A percentile compares a stretch with the other conserved stretches of the same genome.
Conservation (phyloP, 202 grass and related monocot species). For the Zizania palustris region DNA sequence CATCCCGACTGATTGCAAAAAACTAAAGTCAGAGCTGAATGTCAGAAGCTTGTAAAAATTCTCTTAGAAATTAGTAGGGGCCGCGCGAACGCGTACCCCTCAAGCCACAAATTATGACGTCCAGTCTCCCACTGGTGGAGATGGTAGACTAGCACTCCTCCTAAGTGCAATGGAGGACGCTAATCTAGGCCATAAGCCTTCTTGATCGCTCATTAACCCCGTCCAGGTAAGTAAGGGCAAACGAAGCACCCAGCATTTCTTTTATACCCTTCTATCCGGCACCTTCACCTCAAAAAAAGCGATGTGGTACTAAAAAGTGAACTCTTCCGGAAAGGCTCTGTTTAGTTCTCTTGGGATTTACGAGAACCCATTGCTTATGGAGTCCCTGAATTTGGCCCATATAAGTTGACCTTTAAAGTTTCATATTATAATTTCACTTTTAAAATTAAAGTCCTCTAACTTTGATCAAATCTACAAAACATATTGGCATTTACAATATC, state of each 20-base stretch:
- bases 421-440: too few species aligned
- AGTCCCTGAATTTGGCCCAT: neutral
- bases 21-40: too few species aligned
- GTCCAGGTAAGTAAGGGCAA: slow-evolving; percentile 34
- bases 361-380: neutral
- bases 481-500: too few species aligned
- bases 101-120: slow-evolving; percentile 44
- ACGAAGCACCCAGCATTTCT: neutral
- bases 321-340: neutral
- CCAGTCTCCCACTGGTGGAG: slow-evolving; percentile 31
- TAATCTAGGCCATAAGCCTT: slow-evolving; percentile 23
- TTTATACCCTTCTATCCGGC: neutral
- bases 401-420: too few species aligned
- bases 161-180: slow-evolving; percentile 40
- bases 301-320: slow-evolving; percentile 15
- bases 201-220: slow-evolving; percentile 21
- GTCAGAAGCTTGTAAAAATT: too few species aligned
- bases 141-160: slow-evolving; percentile 29
- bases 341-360: too few species aligned
- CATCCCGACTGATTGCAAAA: too few species aligned
- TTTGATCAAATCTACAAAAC: too few species aligned
- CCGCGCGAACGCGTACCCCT: slow-evolving; percentile 33
- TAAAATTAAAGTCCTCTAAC: too few species aligned
- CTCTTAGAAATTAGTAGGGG: neutral
- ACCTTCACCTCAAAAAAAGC: neutral